Base-by-base conservation (phyloP, 2,329 filamentous ascomycete species). In the Botrytis tulipae region DNA sequence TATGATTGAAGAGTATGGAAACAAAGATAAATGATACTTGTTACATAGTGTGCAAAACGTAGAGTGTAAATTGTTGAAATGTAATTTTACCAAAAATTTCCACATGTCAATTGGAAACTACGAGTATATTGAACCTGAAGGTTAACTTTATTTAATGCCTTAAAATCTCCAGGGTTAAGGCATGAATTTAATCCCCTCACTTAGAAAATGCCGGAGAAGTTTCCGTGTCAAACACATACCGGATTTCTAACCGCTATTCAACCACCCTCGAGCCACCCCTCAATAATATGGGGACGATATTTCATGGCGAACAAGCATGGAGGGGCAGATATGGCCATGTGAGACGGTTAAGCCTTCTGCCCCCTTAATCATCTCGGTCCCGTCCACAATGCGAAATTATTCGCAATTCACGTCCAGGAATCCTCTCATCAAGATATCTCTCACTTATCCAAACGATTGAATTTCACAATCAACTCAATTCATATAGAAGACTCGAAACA, bases 1-100 rank as follows among this genome's bases (percentile, higher is more conserved):
- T 96, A 96, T 82, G 92, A 97, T 83, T 93, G 79, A 73, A 44
- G 54, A 48, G n/a, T n/a, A 71, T n/a, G 25, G 37, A 46, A 61
- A 22, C 48, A 59, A n/a, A 57, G n/a, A 59, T 16, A 35, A 40
- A 57, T 10, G 35, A 51, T 32, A 42, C n/a, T n/a, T n/a, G 8
- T 57, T 16, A 60, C 10, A 3, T 68, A 42, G 37, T n/a, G 51
- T 32, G 37, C 70, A 54, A 12, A 12, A 16, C 12, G 22, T 54
- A 44, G 18, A 57, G 46, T n/a, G 46, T 37, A 20, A 57, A 62
- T 37, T 35, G 35, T 44, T 4, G 35, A 71, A 48, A 48, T 35
- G 6, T 32, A 54, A 54, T 29, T 29, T 9, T 16, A n/a, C n/a
- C 2, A n/a, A 20, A 51, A 29, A 40, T 22, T 68, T 35, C 12